Base-by-base conservation (phyloP, 1,284 basidiomycete genomes). In the Fomitopsis betulina region DNA sequence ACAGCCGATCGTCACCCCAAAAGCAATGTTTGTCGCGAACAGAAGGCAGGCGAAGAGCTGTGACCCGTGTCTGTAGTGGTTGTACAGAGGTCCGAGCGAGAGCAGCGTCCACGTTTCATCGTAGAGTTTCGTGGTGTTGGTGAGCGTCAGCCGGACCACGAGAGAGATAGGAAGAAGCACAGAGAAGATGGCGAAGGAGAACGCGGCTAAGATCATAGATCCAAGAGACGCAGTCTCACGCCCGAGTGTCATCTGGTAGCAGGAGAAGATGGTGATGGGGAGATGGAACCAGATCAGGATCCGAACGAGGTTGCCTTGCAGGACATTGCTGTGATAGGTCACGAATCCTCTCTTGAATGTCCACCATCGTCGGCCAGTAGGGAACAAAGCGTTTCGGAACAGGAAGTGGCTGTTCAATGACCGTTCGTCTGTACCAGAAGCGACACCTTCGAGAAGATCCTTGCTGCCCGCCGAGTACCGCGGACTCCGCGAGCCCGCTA, bases 41-140 rank as follows among this genome's bases (percentile, higher is more conserved):
- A 94, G 82, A 49, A 96, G 78, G 53, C 81, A 83, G 4, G 91
- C 88, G 73, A 96, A 99, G 59, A 95, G 80, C 71, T 97, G 93
- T 32, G 91, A 94, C 33, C 92, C 92, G 61, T 94, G 93, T 23
- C 93, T 85, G 72, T 96, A 98, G 65, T 93, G 90, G 74, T 96
- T 97, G 75, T 99, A 99, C 55, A 98, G 78, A n/a, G 95, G 93
- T 6, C 96, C 96, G 12, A 95, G 80, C 1, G 89, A 84, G n/a
- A 97, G 84, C 12, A 98, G 79, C 0, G 94, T 96, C 63, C 91
- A 83, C 10, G 94, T 94, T 71, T 96, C 94, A 64, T 96, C 94
- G 71, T 97, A 98, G 3, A 98, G 82, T 71, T 97, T 96, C 69
- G 87, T 89, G 7, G 91, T 94, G 9, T 90, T 85, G 0, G 89